Percentiles rank a stretch among this genome's conserved stretches.
Evolutionary conservation across 2,329 filamentous ascomycete genomes (phyloP).

Genomic region (Teratosphaeria epicoccoides): DNA sequence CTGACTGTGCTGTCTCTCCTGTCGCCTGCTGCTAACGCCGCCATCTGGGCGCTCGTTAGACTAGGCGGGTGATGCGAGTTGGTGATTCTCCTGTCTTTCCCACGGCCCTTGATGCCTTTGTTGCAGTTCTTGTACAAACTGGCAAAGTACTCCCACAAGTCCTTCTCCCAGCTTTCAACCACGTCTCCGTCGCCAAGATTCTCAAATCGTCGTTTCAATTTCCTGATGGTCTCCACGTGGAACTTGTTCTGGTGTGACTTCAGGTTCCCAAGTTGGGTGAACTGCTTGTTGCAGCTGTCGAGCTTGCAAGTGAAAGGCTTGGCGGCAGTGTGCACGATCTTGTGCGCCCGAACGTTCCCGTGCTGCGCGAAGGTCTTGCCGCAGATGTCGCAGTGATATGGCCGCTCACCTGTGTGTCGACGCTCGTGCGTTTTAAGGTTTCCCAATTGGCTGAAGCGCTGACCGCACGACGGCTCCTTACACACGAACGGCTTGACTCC

Average conservation of each 20-base stretch:
- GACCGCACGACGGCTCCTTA: conserved; percentile 60
- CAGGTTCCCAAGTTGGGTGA: conserved; percentile 82
- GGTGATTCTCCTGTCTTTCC: conserved; percentile 63
- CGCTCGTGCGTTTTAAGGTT: conserved; percentile 89
- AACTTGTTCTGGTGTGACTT: conserved; percentile 97
- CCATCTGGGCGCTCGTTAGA: background rate
- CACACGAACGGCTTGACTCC: conserved; percentile 87
- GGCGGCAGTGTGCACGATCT: conserved; percentile 64
- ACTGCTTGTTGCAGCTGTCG: conserved; percentile 75
- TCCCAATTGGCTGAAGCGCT: conserved; percentile 77
- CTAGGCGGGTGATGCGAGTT: background rate
- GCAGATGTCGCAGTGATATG: conserved; percentile 69
- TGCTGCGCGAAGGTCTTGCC: conserved; percentile 75
- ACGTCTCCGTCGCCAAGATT: conserved; percentile 49
- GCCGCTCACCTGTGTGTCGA: conserved; percentile 77
- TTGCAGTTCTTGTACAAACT: conserved; percentile 94
- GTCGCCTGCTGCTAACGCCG: background rate
- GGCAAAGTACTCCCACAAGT: conserved; percentile 75
- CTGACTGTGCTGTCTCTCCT: conserved; percentile 1
- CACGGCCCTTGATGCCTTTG: conserved; percentile 94
- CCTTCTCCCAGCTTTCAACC: conserved; percentile 58
- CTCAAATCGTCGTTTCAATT: conserved; percentile 61
- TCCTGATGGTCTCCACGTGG: conserved; percentile 62
- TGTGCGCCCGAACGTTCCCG: conserved; percentile 75
- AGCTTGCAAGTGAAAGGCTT: conserved; percentile 75